Conservation (phyloP, 1,284 basidiomycete species). For the Ustilago lituana region DNA sequence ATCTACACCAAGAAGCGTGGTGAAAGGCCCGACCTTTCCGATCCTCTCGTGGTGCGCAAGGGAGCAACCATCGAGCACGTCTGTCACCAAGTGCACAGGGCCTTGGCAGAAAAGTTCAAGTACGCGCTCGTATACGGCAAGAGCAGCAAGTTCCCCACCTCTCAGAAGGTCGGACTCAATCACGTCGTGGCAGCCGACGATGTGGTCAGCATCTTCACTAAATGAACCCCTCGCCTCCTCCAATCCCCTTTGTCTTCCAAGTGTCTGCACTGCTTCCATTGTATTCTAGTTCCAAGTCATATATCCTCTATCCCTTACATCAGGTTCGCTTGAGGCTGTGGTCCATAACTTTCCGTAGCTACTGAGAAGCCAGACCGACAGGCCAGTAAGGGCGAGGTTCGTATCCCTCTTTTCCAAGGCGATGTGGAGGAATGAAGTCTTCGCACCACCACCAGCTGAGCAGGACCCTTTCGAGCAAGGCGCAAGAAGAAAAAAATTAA, state of each 20-base stretch:
- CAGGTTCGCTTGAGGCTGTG: not conserved
- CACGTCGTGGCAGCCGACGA: constrained; percentile 93
- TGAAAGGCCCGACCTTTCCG: constrained; percentile 82
- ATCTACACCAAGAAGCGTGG: constrained; percentile 97
- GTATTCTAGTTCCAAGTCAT: constrained; percentile 30
- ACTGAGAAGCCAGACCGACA: too few species aligned
- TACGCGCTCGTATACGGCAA: constrained; percentile 62
- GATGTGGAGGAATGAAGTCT: too few species aligned
- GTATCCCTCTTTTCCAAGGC: too few species aligned
- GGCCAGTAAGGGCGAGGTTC: too few species aligned
- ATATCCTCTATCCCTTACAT: constrained; percentile 10
- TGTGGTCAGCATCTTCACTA: constrained; percentile 74
- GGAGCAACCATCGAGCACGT: constrained; percentile 90
- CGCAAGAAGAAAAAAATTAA: too few species aligned
- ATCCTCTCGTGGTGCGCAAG: constrained; percentile 90
- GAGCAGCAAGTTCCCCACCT: constrained; percentile 59
- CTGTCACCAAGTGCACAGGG: constrained; percentile 77
- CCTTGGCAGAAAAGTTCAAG: constrained; percentile 80
- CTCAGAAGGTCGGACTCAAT: constrained; percentile 74
- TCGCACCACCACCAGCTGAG: too few species aligned
- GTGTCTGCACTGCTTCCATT: constrained; percentile 8
- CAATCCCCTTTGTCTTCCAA: not conserved
- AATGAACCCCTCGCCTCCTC: constrained; percentile 4
- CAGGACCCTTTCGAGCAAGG: too few species aligned
- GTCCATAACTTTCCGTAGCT: too few species aligned